Conservation (phyloP, 2,329 filamentous ascomycete species). For the Claviceps maximensis region DNA sequence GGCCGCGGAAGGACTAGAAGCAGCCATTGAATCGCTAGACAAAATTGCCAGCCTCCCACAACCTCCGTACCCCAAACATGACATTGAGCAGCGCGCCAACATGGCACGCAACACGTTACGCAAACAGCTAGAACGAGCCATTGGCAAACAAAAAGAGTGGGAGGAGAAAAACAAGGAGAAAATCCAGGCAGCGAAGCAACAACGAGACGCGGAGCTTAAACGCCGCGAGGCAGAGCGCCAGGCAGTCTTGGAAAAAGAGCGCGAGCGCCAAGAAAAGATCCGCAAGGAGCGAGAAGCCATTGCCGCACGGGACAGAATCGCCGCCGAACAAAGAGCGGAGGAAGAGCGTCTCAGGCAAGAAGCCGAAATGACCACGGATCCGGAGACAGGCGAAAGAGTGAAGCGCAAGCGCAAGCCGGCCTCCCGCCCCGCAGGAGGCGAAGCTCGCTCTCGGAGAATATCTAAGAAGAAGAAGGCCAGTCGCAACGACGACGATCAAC, state of each 20-base stretch:
- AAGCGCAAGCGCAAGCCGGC: conserved; percentile 59
- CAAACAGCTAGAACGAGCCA: conserved; percentile 76
- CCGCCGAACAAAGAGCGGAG: conserved; percentile 49
- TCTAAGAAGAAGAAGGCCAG: conserved; percentile 42
- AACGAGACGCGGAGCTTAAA: conserved; percentile 66
- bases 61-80: conserved; percentile 77
- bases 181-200: conserved; percentile 64
- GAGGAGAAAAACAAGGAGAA: conserved; percentile 88
- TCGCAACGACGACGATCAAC: conserved; percentile 28
- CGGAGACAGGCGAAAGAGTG: conserved; percentile 67
- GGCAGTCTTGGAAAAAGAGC: conserved; percentile 53
- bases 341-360: conserved; percentile 29
- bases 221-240: conserved; percentile 65
- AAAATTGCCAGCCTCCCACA: conserved; percentile 48
- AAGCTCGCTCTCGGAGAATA: conserved; percentile 29
- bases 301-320: conserved; percentile 57
- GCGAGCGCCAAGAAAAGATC: conserved; percentile 66
- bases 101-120: conserved; percentile 95
- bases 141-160: conserved; percentile 77
- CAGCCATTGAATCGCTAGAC: conserved; percentile 63
- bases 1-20: conserved; percentile 67
- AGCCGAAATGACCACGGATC: conserved; percentile 70
- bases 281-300: conserved; percentile 77
- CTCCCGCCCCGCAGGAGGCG: conserved; percentile 23
- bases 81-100: conserved; percentile 88